Percentiles rank a stretch among this genome's conserved stretches.
Evolutionary conservation across 352 stramenopile genomes (phyloP).

Genomic region (Globisporangium viniferum): DNA sequence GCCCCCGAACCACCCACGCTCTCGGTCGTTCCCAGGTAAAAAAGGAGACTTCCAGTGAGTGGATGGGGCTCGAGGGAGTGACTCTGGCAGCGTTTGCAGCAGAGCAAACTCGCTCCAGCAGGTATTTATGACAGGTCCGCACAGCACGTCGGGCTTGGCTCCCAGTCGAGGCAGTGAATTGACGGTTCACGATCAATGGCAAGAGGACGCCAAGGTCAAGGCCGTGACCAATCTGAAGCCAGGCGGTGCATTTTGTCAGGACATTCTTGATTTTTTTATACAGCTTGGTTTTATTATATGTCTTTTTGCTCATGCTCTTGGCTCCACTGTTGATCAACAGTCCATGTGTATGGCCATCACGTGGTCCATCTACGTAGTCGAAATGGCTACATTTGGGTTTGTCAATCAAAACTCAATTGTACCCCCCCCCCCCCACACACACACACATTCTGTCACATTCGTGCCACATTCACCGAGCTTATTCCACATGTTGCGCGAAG

Average conservation of each 20-base stretch:
- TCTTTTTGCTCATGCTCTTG: too few relatives aligned
- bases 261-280: background rate
- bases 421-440: too few relatives aligned
- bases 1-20: background rate
- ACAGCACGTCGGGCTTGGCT: background rate
- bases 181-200: background rate
- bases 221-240: background rate
- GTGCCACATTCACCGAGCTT: background rate
- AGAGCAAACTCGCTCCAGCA: background rate
- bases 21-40: conserved; percentile 6
- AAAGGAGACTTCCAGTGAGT: background rate
- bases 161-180: background rate
- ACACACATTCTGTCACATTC: background rate
- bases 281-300: too few relatives aligned
- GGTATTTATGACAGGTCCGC: conserved; percentile 1
- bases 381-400: background rate
- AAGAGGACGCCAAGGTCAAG: background rate
- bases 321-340: too few relatives aligned
- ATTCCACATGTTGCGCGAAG: conserved; percentile 11
- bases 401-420: background rate
- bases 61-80: background rate
- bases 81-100: background rate
- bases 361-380: too few relatives aligned
- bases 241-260: background rate
- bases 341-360: too few relatives aligned